These are phyloP conservation scores for Alnus glutinosa DNA, from an alignment of 306 rosid genomes.

Conservation along the genomic window DNA sequence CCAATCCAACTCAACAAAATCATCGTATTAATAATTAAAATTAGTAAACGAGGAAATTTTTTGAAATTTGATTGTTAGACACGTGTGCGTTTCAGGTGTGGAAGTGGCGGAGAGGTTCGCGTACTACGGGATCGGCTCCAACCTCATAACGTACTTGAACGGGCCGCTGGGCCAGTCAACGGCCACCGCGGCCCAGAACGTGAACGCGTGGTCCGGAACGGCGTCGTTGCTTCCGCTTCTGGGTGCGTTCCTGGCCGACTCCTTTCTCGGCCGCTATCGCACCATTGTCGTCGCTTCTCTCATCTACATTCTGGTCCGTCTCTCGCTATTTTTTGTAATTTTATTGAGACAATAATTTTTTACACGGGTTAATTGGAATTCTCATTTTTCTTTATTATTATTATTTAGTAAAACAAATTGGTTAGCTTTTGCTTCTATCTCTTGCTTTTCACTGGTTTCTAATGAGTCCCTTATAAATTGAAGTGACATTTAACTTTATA, in stretches of 20 bases:
- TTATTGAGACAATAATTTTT: no score
- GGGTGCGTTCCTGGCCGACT: conserved; percentile 61
- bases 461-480: no score
- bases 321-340: not conserved
- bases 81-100: conserved; percentile 28
- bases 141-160: conserved; percentile 49
- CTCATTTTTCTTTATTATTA: no score
- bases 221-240: conserved; percentile 47
- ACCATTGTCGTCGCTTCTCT: conserved; percentile 46
- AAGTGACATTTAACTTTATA: no score
- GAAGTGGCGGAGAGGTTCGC: conserved; percentile 61
- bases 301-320: conserved; percentile 44
- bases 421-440: no score
- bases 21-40: no score
- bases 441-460: no score
- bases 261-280: conserved; percentile 59
- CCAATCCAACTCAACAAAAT: not conserved
- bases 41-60: no score
- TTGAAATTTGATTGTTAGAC: not conserved
- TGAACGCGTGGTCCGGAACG: conserved; percentile 58
- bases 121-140: conserved; percentile 45
- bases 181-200: conserved; percentile 52
- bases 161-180: conserved; percentile 55
- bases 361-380: no score
- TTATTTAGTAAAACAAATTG: not conserved